Evolutionary conservation across 2,329 filamentous ascomycete genomes (phyloP), one percentile per base, ranked within the genome.

Genomic region (Scedosporium boydii): DNA sequence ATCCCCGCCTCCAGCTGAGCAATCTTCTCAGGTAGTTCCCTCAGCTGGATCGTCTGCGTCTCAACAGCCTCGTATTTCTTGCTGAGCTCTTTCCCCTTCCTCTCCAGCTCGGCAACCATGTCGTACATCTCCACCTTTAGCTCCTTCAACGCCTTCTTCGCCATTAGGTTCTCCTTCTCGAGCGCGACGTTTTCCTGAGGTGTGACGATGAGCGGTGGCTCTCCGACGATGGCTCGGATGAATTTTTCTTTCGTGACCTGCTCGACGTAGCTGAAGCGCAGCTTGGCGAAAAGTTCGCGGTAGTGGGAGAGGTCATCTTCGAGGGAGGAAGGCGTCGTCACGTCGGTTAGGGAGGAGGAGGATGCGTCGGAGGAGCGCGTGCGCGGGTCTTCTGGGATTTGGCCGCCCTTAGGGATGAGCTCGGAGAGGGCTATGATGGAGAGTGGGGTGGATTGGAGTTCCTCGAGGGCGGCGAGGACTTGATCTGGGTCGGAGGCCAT

Each of bases 201-300:
- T 48, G 88, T 88, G 63, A 96, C 90, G 56, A 98, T 88, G 16
- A 93, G 81, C 0, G 93, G 95, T 58, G 93, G 91, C 66, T 96
- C 90, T 66, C 91, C 91, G 16, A 96, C 91, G 68, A 98, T 96
- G 66, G 90, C 88, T 67, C 92, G 90, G 62, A 99, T 87, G 74
- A 97, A 98, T 71, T 96, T 96, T 74, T 99, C 95, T 76, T 98
- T 99, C 55, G 93, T 98, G 65, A 98, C 92, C 79, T 98, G 95
- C 76, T 99, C 95, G 68, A 97, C 89, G 76, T 98, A 98, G 66
- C 90, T 96, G 79, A 98, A 98, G 68, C 93, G 91, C 46, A 98
- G 82, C 77, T 99, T 98, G 51, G 91, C 89, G 75, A 98, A 99
- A 21, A 98, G 84, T 75, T 97, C 93, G 77, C 90, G 91, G 78